Conservation (phyloP, 768 basidiomycete species). For the Collybiopsis confluens region DNA sequence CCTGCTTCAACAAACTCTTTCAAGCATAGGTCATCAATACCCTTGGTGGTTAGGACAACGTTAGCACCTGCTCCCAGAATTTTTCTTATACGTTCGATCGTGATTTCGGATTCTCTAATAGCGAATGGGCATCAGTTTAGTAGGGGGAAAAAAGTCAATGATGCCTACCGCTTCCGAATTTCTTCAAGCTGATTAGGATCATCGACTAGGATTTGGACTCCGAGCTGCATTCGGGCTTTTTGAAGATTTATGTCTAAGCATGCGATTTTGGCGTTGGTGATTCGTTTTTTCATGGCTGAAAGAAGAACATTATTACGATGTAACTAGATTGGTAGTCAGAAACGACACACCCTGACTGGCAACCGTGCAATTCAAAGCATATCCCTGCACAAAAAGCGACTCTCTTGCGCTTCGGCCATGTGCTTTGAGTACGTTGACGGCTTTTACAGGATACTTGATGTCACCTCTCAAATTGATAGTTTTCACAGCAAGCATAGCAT, state of each 20-base stretch:
- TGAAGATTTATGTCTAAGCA: slow-evolving; percentile 98
- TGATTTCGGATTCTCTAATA: slow-evolving; percentile 88
- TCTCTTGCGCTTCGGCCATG: slow-evolving; percentile 95
- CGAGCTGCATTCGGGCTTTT: slow-evolving; percentile 95
- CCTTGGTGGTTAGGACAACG: slow-evolving; percentile 95
- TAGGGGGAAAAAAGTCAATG: neutral
- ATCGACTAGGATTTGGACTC: slow-evolving; percentile 95
- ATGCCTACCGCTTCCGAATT: slow-evolving; percentile 80
- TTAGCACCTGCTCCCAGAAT: slow-evolving; percentile 95
- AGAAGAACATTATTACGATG: slow-evolving; percentile 4
- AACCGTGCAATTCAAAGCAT: slow-evolving; percentile 97
- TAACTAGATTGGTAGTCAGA: neutral
- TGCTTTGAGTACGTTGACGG: slow-evolving; percentile 96
- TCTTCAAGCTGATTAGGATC: slow-evolving; percentile 96
- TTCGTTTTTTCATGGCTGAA: slow-evolving; percentile 94
- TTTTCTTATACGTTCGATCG: slow-evolving; percentile 91
- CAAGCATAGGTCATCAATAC: slow-evolving; percentile 95
- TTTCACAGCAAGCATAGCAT: slow-evolving; percentile 97
- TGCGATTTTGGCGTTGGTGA: slow-evolving; percentile 92
- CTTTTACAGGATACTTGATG: slow-evolving; percentile 98
- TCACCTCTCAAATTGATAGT: slow-evolving; percentile 92
- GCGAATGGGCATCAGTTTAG: neutral
- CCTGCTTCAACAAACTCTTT: slow-evolving; percentile 99
- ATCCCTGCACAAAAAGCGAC: slow-evolving; percentile 91
- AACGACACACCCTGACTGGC: slow-evolving; percentile 87